Evolutionary conservation across 202 grass and related monocot species (phyloP).

Genomic region (Carex sylvatica): DNA sequence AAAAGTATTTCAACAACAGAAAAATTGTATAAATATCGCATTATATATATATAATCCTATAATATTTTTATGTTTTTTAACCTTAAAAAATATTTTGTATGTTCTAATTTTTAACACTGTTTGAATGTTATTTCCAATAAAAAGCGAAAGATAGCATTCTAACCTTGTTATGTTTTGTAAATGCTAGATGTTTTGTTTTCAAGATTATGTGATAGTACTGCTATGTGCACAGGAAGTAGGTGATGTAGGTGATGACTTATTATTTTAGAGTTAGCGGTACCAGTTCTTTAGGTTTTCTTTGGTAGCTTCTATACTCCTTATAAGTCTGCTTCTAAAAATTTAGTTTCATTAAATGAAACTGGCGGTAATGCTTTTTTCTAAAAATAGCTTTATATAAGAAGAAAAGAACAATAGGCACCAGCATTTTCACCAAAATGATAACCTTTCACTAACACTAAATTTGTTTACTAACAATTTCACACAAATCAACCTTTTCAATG

Average conservation of each 20-base stretch:
- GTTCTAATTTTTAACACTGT: too few species aligned
- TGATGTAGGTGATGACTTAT: background rate
- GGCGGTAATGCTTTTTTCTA: background rate
- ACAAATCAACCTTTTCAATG: background rate
- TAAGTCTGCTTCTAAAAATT: background rate
- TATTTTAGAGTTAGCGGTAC: background rate
- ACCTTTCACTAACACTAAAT: background rate
- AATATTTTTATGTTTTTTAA: background rate
- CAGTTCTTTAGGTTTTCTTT: background rate
- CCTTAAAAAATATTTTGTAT: too few species aligned
- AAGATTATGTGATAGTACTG: background rate
- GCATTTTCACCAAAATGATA: background rate
- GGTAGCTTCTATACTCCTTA: background rate
- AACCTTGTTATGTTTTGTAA: background rate
- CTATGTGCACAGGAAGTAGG: background rate
- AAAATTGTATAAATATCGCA: background rate
- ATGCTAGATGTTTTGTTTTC: background rate
- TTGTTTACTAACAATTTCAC: background rate
- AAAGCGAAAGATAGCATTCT: background rate
- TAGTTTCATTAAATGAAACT: background rate
- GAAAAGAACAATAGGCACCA: background rate
- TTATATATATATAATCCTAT: background rate
- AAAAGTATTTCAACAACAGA: background rate
- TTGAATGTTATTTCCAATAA: too few species aligned
- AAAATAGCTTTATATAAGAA: background rate